Base-by-base conservation (phyloP, 345 rosid genomes). In the Populus alba region DNA sequence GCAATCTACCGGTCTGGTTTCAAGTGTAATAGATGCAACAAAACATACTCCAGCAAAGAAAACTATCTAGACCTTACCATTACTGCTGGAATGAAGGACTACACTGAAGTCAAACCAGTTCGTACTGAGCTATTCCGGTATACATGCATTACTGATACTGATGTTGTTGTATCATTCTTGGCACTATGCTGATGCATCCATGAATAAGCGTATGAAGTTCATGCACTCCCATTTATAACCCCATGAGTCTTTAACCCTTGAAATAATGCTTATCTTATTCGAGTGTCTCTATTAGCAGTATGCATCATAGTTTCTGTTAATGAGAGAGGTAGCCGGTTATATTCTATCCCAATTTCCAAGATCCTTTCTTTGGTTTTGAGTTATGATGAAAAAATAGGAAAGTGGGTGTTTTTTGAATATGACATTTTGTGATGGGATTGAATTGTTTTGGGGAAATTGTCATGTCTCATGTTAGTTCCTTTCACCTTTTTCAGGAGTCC, bases 1-100 rank as follows among this genome's bases (percentile, higher is more conserved):
- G 91, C 99, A n/a, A 88, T 96, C 66, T 93, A 91, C 76, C 86
- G 97, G 79, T 93, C 99, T 39, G 97, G 97, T 73, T 96, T 96
- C 82, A 92, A 90, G 86, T 94, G 99, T 81, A 76, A 85, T 74
- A 87, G 78, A 20, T 96, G 99, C 87, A 81, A 85, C 79, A 96
- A 89, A 80, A 86, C 99, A 41, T 94, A 86, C 81, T 90, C 98
- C 41, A 96, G 97, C 85, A 96, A 91, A 86, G 94, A 89, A 68
- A 89, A 81, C 47, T 94, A 81, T 84, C 86, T 94, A 81, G 98
- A 94, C 82, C 90, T 96, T 41, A 96, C 99, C 33, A 85, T 96
- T 66, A 86, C 91, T 82, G 85, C 95, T 72, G 94, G 90, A 73
- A 74, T 92, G 83, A 88, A 86, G 81, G 81, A 88, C 67, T 95